Conservation (phyloP, 805 yeast genomes). For the Starmerella bombi region DNA sequence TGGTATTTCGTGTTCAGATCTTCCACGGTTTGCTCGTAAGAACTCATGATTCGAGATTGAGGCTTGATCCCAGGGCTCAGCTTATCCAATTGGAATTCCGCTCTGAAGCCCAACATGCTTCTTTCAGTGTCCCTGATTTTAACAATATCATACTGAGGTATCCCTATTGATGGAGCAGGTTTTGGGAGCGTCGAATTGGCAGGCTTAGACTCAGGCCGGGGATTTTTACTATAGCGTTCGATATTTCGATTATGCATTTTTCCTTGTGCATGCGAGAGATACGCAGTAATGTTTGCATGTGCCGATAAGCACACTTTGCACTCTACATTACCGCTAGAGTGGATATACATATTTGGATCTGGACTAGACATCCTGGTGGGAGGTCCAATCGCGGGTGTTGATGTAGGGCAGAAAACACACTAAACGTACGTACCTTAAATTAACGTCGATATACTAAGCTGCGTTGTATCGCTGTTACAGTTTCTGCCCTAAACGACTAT, state of each 20-base stretch:
- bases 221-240: slow-evolving; percentile 42
- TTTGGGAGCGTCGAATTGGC: slow-evolving; percentile 25
- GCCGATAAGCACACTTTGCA: slow-evolving; percentile 75
- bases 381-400: too few relatives aligned
- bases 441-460: too few relatives aligned
- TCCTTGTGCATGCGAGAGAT: slow-evolving; percentile 73
- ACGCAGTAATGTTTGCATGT: slow-evolving; percentile 69
- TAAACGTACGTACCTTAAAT: too few relatives aligned
- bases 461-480: too few relatives aligned
- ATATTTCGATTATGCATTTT: slow-evolving; percentile 66
- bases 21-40: slow-evolving; percentile 50
- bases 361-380: too few relatives aligned
- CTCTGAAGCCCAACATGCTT: slow-evolving; percentile 48
- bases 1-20: slow-evolving; percentile 40
- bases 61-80: slow-evolving; percentile 40
- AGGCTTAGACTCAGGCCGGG: slow-evolving; percentile 16
- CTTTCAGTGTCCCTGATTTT: slow-evolving; percentile 54
- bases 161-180: slow-evolving; percentile 47
- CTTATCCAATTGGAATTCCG: slow-evolving; percentile 46
- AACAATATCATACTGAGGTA: slow-evolving; percentile 55
- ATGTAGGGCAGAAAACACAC: too few relatives aligned
- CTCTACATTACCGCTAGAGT: slow-evolving; percentile 51
- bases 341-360: slow-evolving; percentile 4
- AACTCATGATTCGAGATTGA: slow-evolving; percentile 60
- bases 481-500: too few relatives aligned